These are phyloP conservation scores for Delphinella strobiligena DNA, from an alignment of 2,329 filamentous ascomycete species.

Conservation along the genomic window DNA sequence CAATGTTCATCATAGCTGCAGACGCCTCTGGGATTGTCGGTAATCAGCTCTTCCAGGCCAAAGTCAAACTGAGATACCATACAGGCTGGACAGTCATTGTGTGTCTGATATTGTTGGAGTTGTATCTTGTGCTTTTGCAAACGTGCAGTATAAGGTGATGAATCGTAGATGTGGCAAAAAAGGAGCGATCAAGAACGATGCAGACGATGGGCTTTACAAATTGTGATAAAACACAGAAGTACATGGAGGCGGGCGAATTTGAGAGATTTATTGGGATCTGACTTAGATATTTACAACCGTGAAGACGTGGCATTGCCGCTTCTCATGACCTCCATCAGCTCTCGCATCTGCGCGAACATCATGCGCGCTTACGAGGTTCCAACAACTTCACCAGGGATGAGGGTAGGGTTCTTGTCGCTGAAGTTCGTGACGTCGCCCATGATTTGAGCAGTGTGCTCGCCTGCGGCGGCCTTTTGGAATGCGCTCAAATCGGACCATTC, in stretches of 20 bases:
- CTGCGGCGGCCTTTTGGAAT: slow-evolving; percentile 17
- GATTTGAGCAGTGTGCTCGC: slow-evolving; percentile 15
- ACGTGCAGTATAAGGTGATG: slow-evolving; percentile 11
- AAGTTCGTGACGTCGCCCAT: slow-evolving; percentile 25
- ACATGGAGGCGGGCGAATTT: too few relatives aligned
- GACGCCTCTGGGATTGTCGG: slow-evolving; percentile 14
- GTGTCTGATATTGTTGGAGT: slow-evolving; percentile 3
- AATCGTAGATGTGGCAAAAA: too few relatives aligned
- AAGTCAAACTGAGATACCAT: slow-evolving; percentile 11
- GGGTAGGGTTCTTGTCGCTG: slow-evolving; percentile 20
- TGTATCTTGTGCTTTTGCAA: slow-evolving; percentile 8
- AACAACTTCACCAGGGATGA: slow-evolving; percentile 19
- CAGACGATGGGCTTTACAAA: too few relatives aligned
- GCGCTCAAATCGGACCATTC: slow-evolving; percentile 18
- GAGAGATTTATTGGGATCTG: too few relatives aligned
- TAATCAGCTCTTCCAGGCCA: slow-evolving; percentile 12
- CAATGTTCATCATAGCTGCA: slow-evolving; percentile 14
- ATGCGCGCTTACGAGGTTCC: slow-evolving; percentile 10
- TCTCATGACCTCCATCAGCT: too few relatives aligned
- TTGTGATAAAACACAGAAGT: too few relatives aligned
- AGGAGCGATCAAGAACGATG: too few relatives aligned
- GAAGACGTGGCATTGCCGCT: too few relatives aligned
- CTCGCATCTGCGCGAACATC: too few relatives aligned
- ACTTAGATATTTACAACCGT: too few relatives aligned
- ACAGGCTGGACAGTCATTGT: slow-evolving; percentile 12